A percentile compares a stretch with the other conserved stretches of the same genome.
Evolutionary conservation across 495 filamentous ascomycete genomes (phyloP).

Genomic region (Daldinia childiae): DNA sequence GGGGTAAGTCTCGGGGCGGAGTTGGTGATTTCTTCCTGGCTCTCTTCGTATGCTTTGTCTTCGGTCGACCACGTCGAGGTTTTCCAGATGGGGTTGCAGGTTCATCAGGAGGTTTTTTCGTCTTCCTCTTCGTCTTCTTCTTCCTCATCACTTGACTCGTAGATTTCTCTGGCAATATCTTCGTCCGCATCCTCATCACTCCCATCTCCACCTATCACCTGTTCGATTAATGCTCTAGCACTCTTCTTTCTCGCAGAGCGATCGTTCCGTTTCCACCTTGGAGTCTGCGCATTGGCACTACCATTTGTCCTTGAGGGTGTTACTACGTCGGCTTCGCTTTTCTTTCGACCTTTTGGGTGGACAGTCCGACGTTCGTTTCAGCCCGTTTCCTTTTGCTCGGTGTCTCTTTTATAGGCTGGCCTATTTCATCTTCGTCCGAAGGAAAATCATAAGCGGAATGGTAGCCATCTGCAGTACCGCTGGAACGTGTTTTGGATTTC

Average conservation of each 20-base stretch:
- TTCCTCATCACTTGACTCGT: conserved; percentile 62
- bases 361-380: conserved; percentile 12
- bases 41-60: conserved; percentile 48
- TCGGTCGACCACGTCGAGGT: conserved; percentile 48
- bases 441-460: conserved; percentile 45
- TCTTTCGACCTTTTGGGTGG: conserved; percentile 49
- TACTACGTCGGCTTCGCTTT: conserved; percentile 29
- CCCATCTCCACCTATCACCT: conserved; percentile 66
- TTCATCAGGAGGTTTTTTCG: conserved; percentile 51
- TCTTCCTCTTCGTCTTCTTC: conserved; percentile 55
- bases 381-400: conserved; percentile 35
- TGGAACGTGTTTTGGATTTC: neutral
- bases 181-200: conserved; percentile 81
- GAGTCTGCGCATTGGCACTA: conserved; percentile 53
- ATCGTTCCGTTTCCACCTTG: conserved; percentile 68
- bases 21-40: conserved; percentile 77
- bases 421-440: conserved; percentile 37
- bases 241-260: conserved; percentile 89
- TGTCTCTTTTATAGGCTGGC: conserved; percentile 25
- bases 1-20: conserved; percentile 78
- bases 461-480: conserved; percentile 8
- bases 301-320: conserved; percentile 52
- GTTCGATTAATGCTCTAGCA: conserved; percentile 75
- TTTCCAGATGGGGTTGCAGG: conserved; percentile 48
- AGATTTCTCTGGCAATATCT: conserved; percentile 76